Evolutionary conservation across 1,139 yeast species (phyloP), one percentile per base, ranked within the genome.

Genomic region (Kodamaea arcana): DNA sequence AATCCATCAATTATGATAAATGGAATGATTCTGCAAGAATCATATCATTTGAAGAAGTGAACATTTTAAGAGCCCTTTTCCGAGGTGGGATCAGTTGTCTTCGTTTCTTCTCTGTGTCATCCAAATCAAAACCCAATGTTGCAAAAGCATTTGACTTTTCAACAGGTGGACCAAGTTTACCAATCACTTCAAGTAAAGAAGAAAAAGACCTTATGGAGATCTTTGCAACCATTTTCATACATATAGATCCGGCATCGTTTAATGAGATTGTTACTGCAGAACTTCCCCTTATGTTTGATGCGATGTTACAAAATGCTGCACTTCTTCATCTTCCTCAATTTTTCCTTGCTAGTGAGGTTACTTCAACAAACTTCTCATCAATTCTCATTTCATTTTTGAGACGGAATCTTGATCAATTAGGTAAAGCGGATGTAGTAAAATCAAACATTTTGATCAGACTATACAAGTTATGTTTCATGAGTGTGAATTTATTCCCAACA

Each of bases 181-280:
- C 95, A 4, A 83, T 85, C 4, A 80, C 90, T 2, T 84, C 94
- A 1, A 81, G 95, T 1, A 88, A 87, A 47, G 97, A 90, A 52
- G 97, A 90, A 43, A 88, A 92, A 48, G 98, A 94, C 48, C 68
- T 90, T 41, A 88, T 92, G 95, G 98, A 94, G 55, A 83, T 90
- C 2, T 80, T 94, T 55, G 97, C 97, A 0, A 84, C 95, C 2
- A 86, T 92, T 47, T 94, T 87, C 58, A 86, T 88, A 49, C 95
- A 88, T 54, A 75, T 94, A 37, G 99, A 94, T 51, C 94, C 96
- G 15, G 92, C 97, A 1, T 85, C 97, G 1, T 94, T 94, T 58
- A 90, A 87, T 54, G 99, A 94, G 58, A 83, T 92, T 45, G 83
- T 90, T 8, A 86, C 82, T 42, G 72, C 82, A 3, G 96, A 92